Evolutionary conservation across 2,329 filamentous ascomycete genomes (phyloP).

Genomic region (Pseudocercospora fijiensis): DNA sequence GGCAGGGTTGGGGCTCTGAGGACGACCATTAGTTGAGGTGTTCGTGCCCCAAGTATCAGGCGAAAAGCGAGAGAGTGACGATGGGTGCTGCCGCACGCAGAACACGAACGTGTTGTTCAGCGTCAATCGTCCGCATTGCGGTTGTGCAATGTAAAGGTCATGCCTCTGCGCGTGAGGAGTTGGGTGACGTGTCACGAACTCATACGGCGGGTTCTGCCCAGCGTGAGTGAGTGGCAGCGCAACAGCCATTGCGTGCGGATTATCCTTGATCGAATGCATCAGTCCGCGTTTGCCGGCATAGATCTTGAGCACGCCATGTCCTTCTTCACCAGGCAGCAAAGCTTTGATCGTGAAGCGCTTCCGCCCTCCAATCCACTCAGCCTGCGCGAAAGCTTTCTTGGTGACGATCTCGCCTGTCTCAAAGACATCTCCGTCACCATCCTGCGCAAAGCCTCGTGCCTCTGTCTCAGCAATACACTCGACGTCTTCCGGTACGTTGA

Average conservation of each 20-base stretch:
- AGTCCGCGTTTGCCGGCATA: conserved; percentile 92
- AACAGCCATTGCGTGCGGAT: conserved; percentile 86
- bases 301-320: conserved; percentile 80
- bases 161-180: conserved; percentile 97
- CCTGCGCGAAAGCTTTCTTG: conserved; percentile 85
- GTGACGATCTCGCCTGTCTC: conserved; percentile 84
- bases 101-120: conserved; percentile 99
- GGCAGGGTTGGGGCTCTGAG: conserved; percentile 51
- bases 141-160: conserved; percentile 94
- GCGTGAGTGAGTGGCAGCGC: conserved; percentile 86
- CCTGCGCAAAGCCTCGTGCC: conserved; percentile 73
- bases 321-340: conserved; percentile 85
- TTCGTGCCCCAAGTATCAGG: conserved; percentile 42
- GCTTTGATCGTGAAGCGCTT: conserved; percentile 95
- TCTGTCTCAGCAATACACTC: conserved; percentile 93
- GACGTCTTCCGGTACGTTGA: conserved; percentile 83
- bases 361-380: conserved; percentile 81
- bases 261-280: conserved; percentile 97
- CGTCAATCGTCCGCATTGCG: conserved; percentile 83
- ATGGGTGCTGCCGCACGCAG: conserved; percentile 87
- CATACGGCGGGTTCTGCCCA: conserved; percentile 89
- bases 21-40: conserved; percentile 39
- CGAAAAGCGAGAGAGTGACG: conserved; percentile 51
- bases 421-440: conserved; percentile 87
- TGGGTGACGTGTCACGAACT: conserved; percentile 88